Conservation (phyloP, 495 filamentous ascomycete genomes). For the Neurospora sp. region DNA sequence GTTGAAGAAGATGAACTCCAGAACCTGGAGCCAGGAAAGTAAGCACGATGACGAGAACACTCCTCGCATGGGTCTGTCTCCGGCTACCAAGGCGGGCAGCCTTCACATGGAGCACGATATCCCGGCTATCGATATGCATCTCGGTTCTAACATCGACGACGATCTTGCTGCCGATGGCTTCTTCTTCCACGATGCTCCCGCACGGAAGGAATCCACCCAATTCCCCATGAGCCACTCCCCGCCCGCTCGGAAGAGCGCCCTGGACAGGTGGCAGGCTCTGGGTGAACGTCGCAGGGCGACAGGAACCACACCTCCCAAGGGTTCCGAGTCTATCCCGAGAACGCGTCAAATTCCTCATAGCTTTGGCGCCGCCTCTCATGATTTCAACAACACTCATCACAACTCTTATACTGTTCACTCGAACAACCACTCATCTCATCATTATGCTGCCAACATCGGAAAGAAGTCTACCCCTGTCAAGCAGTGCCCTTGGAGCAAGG, state of each 20-base stretch:
- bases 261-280: slow-evolving; percentile 82
- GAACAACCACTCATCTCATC: slow-evolving; percentile 18
- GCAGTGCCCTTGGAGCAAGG: slow-evolving; percentile 37
- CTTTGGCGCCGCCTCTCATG: slow-evolving; percentile 25
- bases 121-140: slow-evolving; percentile 29
- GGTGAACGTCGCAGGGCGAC: slow-evolving; percentile 70
- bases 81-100: slow-evolving; percentile 37
- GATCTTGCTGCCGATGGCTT: slow-evolving; percentile 54
- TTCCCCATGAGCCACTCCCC: slow-evolving; percentile 41
- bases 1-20: slow-evolving; percentile 64
- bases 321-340: slow-evolving; percentile 33
- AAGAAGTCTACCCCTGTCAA: slow-evolving; percentile 22
- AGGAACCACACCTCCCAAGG: slow-evolving; percentile 31
- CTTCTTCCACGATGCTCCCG: slow-evolving; percentile 53
- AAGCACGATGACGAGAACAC: slow-evolving; percentile 36
- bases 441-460: slow-evolving; percentile 7
- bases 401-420: slow-evolving; percentile 13
- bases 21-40: slow-evolving; percentile 75
- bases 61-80: slow-evolving; percentile 40
- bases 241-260: slow-evolving; percentile 37
- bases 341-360: slow-evolving; percentile 21
- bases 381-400: slow-evolving; percentile 13
- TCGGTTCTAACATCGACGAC: slow-evolving; percentile 39
- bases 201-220: slow-evolving; percentile 26
- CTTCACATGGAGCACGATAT: slow-evolving; percentile 29